Evolutionary conservation across 495 filamentous ascomycete genomes (phyloP), one percentile per base, ranked within the genome.

Genomic region (Penicillium malachiteum): DNA sequence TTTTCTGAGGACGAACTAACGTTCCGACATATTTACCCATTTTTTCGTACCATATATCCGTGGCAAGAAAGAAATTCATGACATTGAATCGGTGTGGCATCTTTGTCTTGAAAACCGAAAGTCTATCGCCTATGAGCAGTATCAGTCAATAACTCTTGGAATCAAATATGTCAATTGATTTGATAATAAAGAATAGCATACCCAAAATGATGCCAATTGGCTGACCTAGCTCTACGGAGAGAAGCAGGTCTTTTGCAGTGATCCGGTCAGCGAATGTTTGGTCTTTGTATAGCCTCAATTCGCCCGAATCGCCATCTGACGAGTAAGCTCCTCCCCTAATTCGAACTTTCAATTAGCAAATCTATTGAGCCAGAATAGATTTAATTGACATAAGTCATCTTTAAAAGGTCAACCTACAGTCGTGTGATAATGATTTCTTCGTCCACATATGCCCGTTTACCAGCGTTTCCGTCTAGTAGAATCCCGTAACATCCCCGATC

Each of bases 21-120:
- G 78, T 78, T 0, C 78, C 65, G 0, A 65, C 77, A 14, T 79
- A 72, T 0, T 69, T 55, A 0, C 73, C 64, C 6, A 68, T 59
- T 43, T 75, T 80, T 59, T 95, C 90, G n/a, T 65, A 71, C 91
- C 91, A 96, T 2, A 91, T 70, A 32, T 87, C 71, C 0, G 86
- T 89, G 18, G 90, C 71, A 32, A 85, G 81, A 64, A 92, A 94
- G 63, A 76, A 87, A 13, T 71, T 89, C 41, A 92, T 78, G 1
- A 94, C 84, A 48, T 81, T 84, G 58, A 87, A 95, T 0, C 78
- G 74, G 62, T 89, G 78, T 0, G 84, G 83, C 4, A 88, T 67
- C 16, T 76, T 70, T 9, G 79, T 77, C 0, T 77, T 77, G 18
- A 81, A 76, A 4, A 78, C 62, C 0, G 61, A 2, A 4, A 26